A percentile compares a stretch with the other conserved stretches of the same genome.
phyloP scores from a whole-genome alignment of 2,329 filamentous ascomycete species.

The Amylocarpus encephaloides region DNA sequence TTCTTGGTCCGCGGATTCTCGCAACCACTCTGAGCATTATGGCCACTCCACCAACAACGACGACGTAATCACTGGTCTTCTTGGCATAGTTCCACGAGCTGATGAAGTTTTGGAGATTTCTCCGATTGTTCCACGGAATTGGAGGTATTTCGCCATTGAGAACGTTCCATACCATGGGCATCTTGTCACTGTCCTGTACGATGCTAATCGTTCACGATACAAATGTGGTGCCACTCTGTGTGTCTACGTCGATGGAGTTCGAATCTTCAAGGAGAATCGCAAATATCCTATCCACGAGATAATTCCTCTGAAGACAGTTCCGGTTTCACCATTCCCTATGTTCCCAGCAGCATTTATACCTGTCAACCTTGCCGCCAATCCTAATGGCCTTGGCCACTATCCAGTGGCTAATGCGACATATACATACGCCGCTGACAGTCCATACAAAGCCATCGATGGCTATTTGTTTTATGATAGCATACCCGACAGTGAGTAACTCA shows the following conservation, averaged over 20 bases:
- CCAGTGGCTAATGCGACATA: conserved; percentile 34
- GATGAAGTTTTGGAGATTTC: conserved; percentile 35
- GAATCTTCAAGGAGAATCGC: conserved; percentile 25
- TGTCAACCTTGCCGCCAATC: conserved; percentile 40
- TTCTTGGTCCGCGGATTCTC: conserved; percentile 33
- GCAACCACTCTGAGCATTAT: conserved; percentile 39
- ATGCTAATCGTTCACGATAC: conserved; percentile 35
- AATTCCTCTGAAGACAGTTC: not conserved
- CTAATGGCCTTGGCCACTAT: conserved; percentile 27
- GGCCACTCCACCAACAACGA: conserved; percentile 40
- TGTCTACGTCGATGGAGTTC: conserved; percentile 34
- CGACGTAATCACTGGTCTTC: conserved; percentile 38
- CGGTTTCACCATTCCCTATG: not conserved
- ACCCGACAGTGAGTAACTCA: conserved; percentile 26
- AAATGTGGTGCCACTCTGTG: conserved; percentile 31
- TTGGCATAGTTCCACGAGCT: conserved; percentile 36
- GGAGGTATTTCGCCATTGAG: conserved; percentile 37
- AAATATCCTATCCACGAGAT: not conserved
- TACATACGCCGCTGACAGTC: conserved; percentile 31
- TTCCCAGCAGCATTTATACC: not conserved
- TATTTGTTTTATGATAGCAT: conserved; percentile 36
- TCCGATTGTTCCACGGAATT: conserved; percentile 34
- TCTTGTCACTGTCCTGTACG: conserved; percentile 37
- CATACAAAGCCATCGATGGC: conserved; percentile 38
- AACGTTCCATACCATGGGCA: conserved; percentile 39